These are phyloP conservation scores for Amylostereum chailletii DNA, from an alignment of 1,284 basidiomycete species.

Conservation along the genomic window DNA sequence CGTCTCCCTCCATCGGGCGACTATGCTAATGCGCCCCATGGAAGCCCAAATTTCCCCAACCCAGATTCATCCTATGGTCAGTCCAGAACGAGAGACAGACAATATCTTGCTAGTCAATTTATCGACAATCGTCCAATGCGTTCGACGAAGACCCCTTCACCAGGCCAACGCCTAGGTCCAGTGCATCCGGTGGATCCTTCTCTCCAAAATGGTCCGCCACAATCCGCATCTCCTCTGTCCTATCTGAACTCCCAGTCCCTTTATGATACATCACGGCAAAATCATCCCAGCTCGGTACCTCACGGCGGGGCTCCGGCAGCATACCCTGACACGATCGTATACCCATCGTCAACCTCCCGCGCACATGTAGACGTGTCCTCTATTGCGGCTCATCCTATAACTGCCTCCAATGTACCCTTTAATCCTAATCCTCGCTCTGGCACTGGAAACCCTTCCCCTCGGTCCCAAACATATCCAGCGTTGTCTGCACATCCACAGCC, in stretches of 20 bases:
- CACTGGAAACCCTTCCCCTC: slow-evolving; percentile 11
- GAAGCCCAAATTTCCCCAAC: too few species aligned
- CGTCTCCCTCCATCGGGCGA: too few species aligned
- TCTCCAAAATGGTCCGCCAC: slow-evolving; percentile 6
- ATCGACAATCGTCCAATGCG: neutral
- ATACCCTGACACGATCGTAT: slow-evolving; percentile 13
- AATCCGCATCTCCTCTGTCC: slow-evolving; percentile 5
- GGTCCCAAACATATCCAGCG: slow-evolving; percentile 8
- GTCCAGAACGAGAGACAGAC: too few species aligned
- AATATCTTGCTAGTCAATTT: too few species aligned
- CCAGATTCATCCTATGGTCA: too few species aligned
- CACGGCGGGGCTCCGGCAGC: slow-evolving; percentile 7
- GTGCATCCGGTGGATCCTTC: neutral
- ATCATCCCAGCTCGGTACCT: neutral
- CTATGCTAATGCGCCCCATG: too few species aligned
- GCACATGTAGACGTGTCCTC: slow-evolving; percentile 9
- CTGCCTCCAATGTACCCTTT: slow-evolving; percentile 4
- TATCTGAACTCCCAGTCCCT: neutral
- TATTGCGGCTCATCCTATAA: slow-evolving; percentile 5
- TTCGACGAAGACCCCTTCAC: slow-evolving; percentile 1
- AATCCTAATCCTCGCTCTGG: slow-evolving; percentile 10
- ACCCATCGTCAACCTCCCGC: slow-evolving; percentile 10
- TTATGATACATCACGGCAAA: slow-evolving; percentile 11
- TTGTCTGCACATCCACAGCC: slow-evolving; percentile 5
- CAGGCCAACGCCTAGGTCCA: neutral